Conservation (phyloP, 345 rosid species). For the Crucihimalaya himalaica region DNA sequence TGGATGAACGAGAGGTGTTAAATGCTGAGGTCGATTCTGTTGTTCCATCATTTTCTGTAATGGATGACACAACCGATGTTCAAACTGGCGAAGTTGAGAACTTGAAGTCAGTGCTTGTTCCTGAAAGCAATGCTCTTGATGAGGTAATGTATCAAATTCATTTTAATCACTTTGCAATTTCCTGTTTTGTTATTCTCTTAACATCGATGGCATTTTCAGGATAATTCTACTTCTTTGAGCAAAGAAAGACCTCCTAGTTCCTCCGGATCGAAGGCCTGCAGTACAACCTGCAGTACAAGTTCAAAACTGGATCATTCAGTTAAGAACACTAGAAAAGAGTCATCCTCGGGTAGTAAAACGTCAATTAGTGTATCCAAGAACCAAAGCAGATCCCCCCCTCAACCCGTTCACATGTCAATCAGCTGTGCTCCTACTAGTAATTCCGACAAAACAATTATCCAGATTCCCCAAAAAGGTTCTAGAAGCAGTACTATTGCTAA, state of each 20-base stretch:
- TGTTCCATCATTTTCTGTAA: constrained; percentile 17
- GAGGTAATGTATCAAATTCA: constrained; percentile 43
- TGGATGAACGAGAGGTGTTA: constrained; percentile 23
- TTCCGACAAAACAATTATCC: neutral
- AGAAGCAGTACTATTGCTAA: constrained; percentile 12
- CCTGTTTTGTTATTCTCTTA: constrained; percentile 11
- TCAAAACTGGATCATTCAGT: constrained; percentile 15
- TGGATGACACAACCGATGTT: constrained; percentile 20
- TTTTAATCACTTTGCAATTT: constrained; percentile 5
- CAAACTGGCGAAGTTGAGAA: constrained; percentile 39
- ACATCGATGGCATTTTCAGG: constrained; percentile 42
- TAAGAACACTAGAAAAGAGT: constrained; percentile 22
- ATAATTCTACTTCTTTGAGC: constrained; percentile 35
- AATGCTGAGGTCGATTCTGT: constrained; percentile 30
- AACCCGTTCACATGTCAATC: constrained; percentile 10
- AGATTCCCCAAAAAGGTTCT: constrained; percentile 12
- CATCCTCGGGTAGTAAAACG: constrained; percentile 22
- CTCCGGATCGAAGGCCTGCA: constrained; percentile 20
- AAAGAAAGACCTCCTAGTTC: constrained; percentile 47
- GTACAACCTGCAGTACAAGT: constrained; percentile 5
- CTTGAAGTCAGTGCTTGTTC: constrained; percentile 29
- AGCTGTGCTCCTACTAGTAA: constrained; percentile 16
- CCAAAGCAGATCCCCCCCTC: constrained; percentile 24
- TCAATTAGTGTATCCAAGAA: constrained; percentile 8
- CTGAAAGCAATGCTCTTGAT: constrained; percentile 30